Evolutionary conservation across 768 basidiomycete species (phyloP), one percentile per base, ranked within the genome.

Genomic region (Lactarius vividus): DNA sequence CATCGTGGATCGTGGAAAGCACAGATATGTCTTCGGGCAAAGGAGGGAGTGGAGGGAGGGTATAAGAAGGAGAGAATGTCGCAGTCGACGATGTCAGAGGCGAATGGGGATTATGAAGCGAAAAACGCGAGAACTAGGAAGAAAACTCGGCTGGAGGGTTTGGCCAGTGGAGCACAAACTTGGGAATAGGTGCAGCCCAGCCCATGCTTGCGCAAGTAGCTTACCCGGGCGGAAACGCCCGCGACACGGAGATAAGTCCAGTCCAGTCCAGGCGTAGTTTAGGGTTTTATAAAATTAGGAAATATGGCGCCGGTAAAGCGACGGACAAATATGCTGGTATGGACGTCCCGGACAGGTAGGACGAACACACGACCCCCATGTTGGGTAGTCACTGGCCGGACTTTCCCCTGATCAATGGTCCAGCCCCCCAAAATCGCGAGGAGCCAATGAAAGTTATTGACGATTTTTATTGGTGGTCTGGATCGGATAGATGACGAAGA

Each of bases 191-290:
- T 63, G 57, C 52, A 66, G 56, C 61, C 65, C 61, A 63, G 57
- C 61, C 65, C 52, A n/a, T 59, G n/a, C 26, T 28, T 35, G 33
- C 31, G 57, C 61, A 62, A 42, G 44, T n/a, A 35, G 26, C 55
- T 57, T 40, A 57, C 60, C 18, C 18, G 33, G 57, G 28, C n/a
- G 65, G 57, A 28, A 59, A 58, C 57, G 65, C 52, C 65, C 52
- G 52, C 29, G 56, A 52, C 23, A 66, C 65, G 65, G 65, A 66
- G 65, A 66, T 66, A 66, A 58, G 61, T 62, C 57, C 61, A 59
- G 61, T 42, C 65, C 40, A 59, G 65, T 23, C 65, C 61, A 63
- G 61, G n/a, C 57, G 33, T 52, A 33, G 65, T 55, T 66, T 53
- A 66, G 61, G 61, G 65, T 63, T 62, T 63, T 66, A 54, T 62